A percentile compares a stretch with the other conserved stretches of the same genome.
Evolutionary conservation across 2,329 filamentous ascomycete genomes (phyloP).

Genomic region (Arthrinium puccinioides): DNA sequence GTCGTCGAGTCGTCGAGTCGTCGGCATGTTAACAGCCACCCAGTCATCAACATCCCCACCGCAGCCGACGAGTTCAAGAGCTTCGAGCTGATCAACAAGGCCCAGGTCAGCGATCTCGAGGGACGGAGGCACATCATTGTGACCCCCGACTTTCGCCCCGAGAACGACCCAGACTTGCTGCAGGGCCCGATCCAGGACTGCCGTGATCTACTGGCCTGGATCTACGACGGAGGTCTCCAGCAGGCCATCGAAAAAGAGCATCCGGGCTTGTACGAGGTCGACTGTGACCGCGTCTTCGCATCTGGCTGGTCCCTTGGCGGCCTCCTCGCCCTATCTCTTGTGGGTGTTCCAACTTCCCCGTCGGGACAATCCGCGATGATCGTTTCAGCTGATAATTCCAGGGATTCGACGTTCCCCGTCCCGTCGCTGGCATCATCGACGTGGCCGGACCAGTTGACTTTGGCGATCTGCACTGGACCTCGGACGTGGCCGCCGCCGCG

Average conservation of each 20-base stretch:
- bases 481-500: conserved; percentile 16
- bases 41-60: conserved; percentile 34
- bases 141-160: conserved; percentile 20
- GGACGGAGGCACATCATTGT: conserved; percentile 29
- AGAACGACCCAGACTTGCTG: conserved; percentile 3
- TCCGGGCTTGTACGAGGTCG: conserved; percentile 9
- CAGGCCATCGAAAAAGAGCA: conserved; percentile 8
- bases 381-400: conserved; percentile 6
- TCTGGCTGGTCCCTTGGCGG: conserved; percentile 29
- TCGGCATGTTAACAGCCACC: too few relatives aligned
- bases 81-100: conserved; percentile 28
- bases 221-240: conserved; percentile 21
- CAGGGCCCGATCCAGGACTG: conserved; percentile 6
- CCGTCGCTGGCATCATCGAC: conserved; percentile 28
- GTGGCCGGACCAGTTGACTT: conserved; percentile 34
- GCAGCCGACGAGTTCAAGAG: conserved; percentile 35
- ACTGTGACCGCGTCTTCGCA: conserved; percentile 22
- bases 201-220: conserved; percentile 24
- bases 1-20: too few relatives aligned
- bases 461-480: conserved; percentile 25
- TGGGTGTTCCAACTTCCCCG: conserved; percentile 12
- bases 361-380: neutral
- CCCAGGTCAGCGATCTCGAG: conserved; percentile 28
- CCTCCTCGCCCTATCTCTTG: conserved; percentile 25
- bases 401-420: conserved; percentile 27